Conservation (phyloP, 2,329 filamentous ascomycete genomes). For the Ascocoryne sarcoides region DNA sequence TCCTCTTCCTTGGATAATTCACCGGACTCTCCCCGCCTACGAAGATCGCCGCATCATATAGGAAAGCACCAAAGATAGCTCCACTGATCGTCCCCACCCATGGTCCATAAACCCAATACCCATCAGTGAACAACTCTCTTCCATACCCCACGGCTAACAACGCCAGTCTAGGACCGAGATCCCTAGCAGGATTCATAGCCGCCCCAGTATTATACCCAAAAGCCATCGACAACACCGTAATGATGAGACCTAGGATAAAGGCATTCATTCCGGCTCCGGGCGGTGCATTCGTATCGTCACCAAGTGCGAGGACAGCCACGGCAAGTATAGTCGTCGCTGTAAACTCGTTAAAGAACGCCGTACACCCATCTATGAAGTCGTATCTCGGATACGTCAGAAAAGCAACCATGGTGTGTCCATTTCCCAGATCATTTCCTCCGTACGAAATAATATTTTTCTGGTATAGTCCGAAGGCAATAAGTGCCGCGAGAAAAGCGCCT, state of each 20-base stretch:
- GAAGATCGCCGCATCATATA: conserved; percentile 44
- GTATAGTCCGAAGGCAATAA: conserved; percentile 38
- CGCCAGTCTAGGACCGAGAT: conserved; percentile 41
- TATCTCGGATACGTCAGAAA: conserved; percentile 38
- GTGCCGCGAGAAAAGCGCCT: conserved; percentile 40
- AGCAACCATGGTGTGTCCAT: conserved; percentile 29
- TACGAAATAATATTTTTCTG: conserved; percentile 29
- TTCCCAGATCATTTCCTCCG: conserved; percentile 13
- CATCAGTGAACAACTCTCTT: conserved; percentile 31
- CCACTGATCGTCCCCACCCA: conserved; percentile 33
- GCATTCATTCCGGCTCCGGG: conserved; percentile 43
- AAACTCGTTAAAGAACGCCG: conserved; percentile 41
- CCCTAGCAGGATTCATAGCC: conserved; percentile 40
- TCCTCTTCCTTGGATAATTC: conserved; percentile 39
- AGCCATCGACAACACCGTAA: conserved; percentile 29
- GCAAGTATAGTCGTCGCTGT: conserved; percentile 34
- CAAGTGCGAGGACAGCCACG: conserved; percentile 35
- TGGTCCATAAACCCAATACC: conserved; percentile 36
- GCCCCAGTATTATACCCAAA: conserved; percentile 40
- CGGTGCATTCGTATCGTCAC: conserved; percentile 38
- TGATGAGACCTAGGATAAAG: conserved; percentile 38
- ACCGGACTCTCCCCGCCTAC: conserved; percentile 41
- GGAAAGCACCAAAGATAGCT: conserved; percentile 35
- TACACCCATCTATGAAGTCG: conserved; percentile 29
- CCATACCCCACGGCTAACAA: conserved; percentile 37